These are phyloP conservation scores for Linnemannia exigua DNA, from an alignment of 192 early-diverging fungal genomes.

Conservation along the genomic window DNA sequence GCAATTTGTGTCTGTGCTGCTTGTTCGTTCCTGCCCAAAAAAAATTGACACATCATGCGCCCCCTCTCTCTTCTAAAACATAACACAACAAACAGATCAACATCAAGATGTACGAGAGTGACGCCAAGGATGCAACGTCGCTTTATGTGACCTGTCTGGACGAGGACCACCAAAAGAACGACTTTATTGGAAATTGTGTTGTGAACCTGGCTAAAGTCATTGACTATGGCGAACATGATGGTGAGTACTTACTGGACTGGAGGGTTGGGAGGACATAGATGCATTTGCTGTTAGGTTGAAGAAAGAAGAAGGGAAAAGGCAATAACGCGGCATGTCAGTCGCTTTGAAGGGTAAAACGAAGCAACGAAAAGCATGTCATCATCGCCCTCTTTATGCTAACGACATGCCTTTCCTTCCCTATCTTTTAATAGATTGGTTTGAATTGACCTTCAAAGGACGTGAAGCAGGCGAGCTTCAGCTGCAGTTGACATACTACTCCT, in stretches of 20 bases:
- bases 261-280: background rate
- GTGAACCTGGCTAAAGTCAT: slow-evolving; percentile 66
- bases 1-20: background rate
- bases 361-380: background rate
- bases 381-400: background rate
- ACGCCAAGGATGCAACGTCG: slow-evolving; percentile 55
- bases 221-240: slow-evolving; percentile 67
- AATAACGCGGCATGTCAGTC: background rate
- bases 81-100: slow-evolving; percentile 50
- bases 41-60: too few relatives aligned
- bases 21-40: background rate
- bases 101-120: slow-evolving; percentile 59
- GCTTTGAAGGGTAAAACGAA: background rate
- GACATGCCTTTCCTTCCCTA: background rate
- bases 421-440: slow-evolving; percentile 47
- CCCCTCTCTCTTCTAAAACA: too few relatives aligned
- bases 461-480: slow-evolving; percentile 49
- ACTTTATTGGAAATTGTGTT: slow-evolving; percentile 65
- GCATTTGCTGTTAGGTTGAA: background rate
- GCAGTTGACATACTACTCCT: slow-evolving; percentile 49
- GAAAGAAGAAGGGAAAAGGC: background rate
- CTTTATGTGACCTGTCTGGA: slow-evolving; percentile 62
- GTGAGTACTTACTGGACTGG: slow-evolving; percentile 28
- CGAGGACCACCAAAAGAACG: slow-evolving; percentile 67
- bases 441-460: slow-evolving; percentile 36